Percentiles rank a stretch among this genome's conserved stretches.
These are phyloP conservation scores for Trichosanthes truncata DNA, from an alignment of 306 rosid species.

Conservation along the genomic window DNA sequence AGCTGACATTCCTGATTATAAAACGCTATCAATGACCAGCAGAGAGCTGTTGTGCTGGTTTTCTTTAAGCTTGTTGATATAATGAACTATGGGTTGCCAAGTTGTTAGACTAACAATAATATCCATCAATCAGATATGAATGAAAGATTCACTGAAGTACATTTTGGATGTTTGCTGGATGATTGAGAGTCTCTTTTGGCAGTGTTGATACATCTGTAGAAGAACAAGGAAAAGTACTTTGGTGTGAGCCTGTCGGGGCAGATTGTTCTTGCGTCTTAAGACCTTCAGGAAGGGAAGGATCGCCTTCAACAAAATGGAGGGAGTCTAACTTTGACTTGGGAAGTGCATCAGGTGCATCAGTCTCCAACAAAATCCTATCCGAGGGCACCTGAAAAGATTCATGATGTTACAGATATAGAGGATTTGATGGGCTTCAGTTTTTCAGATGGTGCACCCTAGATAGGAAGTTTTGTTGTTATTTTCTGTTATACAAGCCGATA, in stretches of 20 bases:
- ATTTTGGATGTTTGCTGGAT: constrained; percentile 58
- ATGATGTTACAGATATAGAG: background rate
- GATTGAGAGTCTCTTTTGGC: constrained; percentile 64
- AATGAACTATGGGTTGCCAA: background rate
- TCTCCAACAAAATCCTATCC: constrained; percentile 78
- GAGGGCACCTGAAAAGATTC: constrained; percentile 46
- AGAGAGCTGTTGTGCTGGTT: background rate
- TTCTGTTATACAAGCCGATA: background rate
- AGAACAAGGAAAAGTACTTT: constrained; percentile 6
- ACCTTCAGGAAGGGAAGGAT: constrained; percentile 33
- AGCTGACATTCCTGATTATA: background rate
- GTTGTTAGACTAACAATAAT: background rate
- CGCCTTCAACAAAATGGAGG: constrained; percentile 54
- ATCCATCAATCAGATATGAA: background rate
- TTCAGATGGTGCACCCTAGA: background rate
- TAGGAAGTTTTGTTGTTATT: background rate
- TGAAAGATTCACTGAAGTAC: constrained; percentile 19
- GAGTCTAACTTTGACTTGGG: constrained; percentile 41
- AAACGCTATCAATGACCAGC: background rate
- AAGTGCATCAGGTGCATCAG: constrained; percentile 93
- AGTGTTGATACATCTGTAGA: constrained; percentile 18
- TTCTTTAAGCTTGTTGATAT: background rate
- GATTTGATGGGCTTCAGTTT: background rate
- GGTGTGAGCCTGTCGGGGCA: constrained; percentile 10
- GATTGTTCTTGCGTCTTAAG: background rate